Evolutionary conservation across 2,329 filamentous ascomycete species (phyloP).

Genomic region (Periconia digitata): DNA sequence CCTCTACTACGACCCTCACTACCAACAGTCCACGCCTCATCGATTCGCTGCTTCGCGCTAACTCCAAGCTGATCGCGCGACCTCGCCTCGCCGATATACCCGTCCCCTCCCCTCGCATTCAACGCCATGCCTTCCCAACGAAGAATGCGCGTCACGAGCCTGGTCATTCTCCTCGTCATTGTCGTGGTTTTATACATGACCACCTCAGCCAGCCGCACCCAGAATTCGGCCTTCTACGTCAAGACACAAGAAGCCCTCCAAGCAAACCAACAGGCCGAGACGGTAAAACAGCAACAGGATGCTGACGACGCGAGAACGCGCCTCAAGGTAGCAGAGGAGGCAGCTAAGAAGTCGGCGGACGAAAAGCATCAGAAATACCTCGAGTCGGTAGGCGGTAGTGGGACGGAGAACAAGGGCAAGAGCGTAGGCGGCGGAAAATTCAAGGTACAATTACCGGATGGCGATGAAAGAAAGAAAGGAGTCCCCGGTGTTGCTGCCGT

Average conservation of each 20-base stretch:
- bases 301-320: conserved; percentile 60
- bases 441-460: conserved; percentile 21
- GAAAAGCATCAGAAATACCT: conserved; percentile 60
- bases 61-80: conserved; percentile 4
- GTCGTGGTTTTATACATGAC: conserved; percentile 74
- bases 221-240: conserved; percentile 59
- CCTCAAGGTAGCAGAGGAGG: conserved; percentile 68
- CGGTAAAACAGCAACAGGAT: conserved; percentile 48
- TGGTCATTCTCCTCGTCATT: conserved; percentile 65
- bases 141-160: conserved; percentile 66
- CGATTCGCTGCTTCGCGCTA: background rate
- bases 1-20: background rate
- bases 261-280: conserved; percentile 38
- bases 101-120: background rate
- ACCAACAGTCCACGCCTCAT: background rate
- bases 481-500: conserved; percentile 47
- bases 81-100: background rate
- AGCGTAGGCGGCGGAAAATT: background rate
- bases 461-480: conserved; percentile 35
- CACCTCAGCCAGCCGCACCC: conserved; percentile 57
- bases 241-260: conserved; percentile 58
- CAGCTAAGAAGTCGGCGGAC: conserved; percentile 69
- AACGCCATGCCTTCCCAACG: conserved; percentile 51
- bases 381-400: conserved; percentile 34
- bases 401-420: conserved; percentile 49